Evolutionary conservation across 441 rosid species (phyloP).

Genomic region (Erysimum pusillum): DNA sequence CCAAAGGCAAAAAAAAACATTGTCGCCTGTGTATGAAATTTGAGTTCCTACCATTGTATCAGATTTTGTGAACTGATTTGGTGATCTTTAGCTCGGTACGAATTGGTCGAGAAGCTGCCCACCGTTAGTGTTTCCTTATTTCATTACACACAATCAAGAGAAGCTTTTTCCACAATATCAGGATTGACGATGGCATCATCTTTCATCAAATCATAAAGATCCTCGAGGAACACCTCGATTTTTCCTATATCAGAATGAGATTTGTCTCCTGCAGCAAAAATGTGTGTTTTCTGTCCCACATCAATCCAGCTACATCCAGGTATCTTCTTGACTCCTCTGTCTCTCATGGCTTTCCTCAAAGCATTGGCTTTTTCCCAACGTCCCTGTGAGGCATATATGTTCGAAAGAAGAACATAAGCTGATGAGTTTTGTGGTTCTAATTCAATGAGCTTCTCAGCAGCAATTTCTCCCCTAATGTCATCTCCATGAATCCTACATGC

Average conservation of each 20-base stretch:
- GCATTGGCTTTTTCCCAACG: constrained; percentile 78
- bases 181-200: constrained; percentile 39
- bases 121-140: constrained; percentile 14
- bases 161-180: constrained; percentile 24
- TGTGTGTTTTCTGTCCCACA: constrained; percentile 61
- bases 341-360: constrained; percentile 82
- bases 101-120: constrained; percentile 10
- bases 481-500: constrained; percentile 90
- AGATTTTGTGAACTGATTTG: constrained; percentile 6
- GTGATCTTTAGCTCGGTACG: constrained; percentile 19
- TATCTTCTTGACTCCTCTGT: constrained; percentile 73
- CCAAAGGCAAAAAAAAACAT: constrained; percentile 76
- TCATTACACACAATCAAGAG: constrained; percentile 34
- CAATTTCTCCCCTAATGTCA: constrained; percentile 72
- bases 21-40: not conserved
- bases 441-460: constrained; percentile 79
- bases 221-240: constrained; percentile 60
- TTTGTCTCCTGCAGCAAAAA: constrained; percentile 81
- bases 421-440: constrained; percentile 84
- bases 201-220: constrained; percentile 46
- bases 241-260: constrained; percentile 63
- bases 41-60: constrained; percentile 9
- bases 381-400: constrained; percentile 85
- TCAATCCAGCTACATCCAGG: constrained; percentile 92
- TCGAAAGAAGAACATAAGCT: constrained; percentile 81